Percentiles rank a stretch among this genome's conserved stretches.
These are phyloP conservation scores for Suillus cothurnatus DNA, from an alignment of 768 basidiomycete species.

Conservation along the genomic window DNA sequence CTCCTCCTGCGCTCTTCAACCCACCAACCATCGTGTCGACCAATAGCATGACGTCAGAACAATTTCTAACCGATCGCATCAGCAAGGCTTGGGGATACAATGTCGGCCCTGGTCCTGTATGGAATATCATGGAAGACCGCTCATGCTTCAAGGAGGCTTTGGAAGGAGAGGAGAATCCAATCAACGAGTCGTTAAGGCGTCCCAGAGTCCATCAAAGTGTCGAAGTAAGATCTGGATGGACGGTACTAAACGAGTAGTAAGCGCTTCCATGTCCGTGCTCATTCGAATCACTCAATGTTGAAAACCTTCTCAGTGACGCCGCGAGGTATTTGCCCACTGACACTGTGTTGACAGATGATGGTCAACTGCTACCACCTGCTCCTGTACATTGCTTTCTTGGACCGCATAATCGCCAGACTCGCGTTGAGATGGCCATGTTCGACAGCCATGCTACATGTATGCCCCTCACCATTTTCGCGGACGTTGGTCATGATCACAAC, in stretches of 20 bases:
- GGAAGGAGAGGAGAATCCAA: constrained; percentile 26
- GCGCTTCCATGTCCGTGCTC: constrained; percentile 25
- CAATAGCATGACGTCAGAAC: constrained; percentile 54
- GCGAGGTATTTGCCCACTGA: constrained; percentile 62
- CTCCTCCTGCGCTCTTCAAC: constrained; percentile 52
- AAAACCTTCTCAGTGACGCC: constrained; percentile 47
- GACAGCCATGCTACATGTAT: constrained; percentile 60
- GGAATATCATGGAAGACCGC: constrained; percentile 79
- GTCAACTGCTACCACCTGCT: constrained; percentile 51
- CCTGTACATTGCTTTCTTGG: constrained; percentile 67
- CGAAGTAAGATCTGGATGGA: constrained; percentile 45
- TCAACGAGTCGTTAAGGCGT: constrained; percentile 52
- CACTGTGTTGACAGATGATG: constrained; percentile 49
- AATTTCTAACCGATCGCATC: constrained; percentile 52
- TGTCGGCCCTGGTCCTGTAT: constrained; percentile 73
- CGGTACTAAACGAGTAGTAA: constrained; percentile 50
- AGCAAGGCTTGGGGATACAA: constrained; percentile 75
- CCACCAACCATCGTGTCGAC: constrained; percentile 46
- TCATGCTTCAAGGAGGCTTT: constrained; percentile 74
- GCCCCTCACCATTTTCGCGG: constrained; percentile 21
- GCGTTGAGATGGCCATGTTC: constrained; percentile 53
- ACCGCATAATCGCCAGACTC: constrained; percentile 55
- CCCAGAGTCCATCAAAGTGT: constrained; percentile 60
- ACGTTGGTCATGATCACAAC: neutral
- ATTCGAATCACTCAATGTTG: constrained; percentile 4